Base-by-base conservation (phyloP, 495 filamentous ascomycete species). In the Copromyces sp. region DNA sequence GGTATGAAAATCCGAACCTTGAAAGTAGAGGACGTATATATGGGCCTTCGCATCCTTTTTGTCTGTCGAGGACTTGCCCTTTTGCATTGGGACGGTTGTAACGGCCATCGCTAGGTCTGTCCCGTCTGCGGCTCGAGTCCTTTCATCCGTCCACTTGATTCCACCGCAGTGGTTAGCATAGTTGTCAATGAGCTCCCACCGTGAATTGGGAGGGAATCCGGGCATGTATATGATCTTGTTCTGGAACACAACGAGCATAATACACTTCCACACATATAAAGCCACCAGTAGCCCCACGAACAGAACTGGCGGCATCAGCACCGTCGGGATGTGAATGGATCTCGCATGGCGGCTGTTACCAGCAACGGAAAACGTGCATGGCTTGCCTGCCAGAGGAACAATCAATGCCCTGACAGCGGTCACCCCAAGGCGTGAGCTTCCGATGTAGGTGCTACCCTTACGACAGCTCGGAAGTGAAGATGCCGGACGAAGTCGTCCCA, bases 181-280 rank as follows among this genome's bases (percentile, higher is more conserved):
- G 69, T 91, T 87, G 3, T 79, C 76, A 37, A 94, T 90, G 61
- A 77, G 88, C 78, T 91, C 88, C 39, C 83, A 73, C 9, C 87
- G 82, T 0, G 87, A 80, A 75, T 83, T 86, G 2, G 91, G 90
- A 12, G 91, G 91, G 9, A 93, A 74, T 40, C 88, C 89, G 0
- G 92, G 90, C 81, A 94, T 92, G 80, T 94, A 94, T 68, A 95
- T 89, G 72, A 95, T 93, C 73, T 93, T 92, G 77, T 94, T 92
- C 80, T 94, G 93, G 77, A 95, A 90, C 6, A 90, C 74, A 24
- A 95, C 84, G 81, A 94, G 88, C 91, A 94, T 92, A 70, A 90
- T 78, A 74, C 91, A 94, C 82, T 95, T 94, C 87, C 90, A 94
- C 0, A 86, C 85, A 90, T 91, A 94, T 12, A 94, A 84, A 6